Conservation (phyloP, 2,329 filamentous ascomycete genomes). For the Acarospora socialis region DNA sequence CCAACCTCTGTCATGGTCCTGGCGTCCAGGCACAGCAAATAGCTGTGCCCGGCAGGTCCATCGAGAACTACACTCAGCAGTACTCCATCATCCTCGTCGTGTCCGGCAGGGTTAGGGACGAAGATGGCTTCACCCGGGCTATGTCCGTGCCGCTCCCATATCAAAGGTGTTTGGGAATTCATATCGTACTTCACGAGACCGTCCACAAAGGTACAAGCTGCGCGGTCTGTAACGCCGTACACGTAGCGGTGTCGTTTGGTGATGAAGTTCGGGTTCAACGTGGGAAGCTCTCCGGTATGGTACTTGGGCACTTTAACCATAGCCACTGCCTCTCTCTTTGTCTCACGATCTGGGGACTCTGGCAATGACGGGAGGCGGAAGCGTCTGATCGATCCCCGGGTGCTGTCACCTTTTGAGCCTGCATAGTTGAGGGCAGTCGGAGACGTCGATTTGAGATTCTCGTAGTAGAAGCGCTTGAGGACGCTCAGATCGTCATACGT, state of each 20-base stretch:
- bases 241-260: slow-evolving; percentile 35
- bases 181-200: slow-evolving; percentile 40
- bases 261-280: slow-evolving; percentile 32
- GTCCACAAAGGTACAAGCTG: slow-evolving; percentile 36
- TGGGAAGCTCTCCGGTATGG: slow-evolving; percentile 33
- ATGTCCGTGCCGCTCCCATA: slow-evolving; percentile 36
- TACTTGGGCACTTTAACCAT: no score
- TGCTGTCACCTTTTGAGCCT: slow-evolving; percentile 22
- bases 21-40: slow-evolving; percentile 38
- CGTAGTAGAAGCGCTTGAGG: slow-evolving; percentile 54
- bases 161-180: slow-evolving; percentile 23
- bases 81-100: slow-evolving; percentile 38
- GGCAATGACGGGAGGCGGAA: slow-evolving; percentile 24
- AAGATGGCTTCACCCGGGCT: slow-evolving; percentile 42
- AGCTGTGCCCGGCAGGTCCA: slow-evolving; percentile 35
- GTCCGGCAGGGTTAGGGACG: slow-evolving; percentile 26
- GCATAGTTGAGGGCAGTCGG: slow-evolving; percentile 32
- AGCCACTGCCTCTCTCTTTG: no score
- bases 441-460: slow-evolving; percentile 46
- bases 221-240: slow-evolving; percentile 33
- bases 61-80: slow-evolving; percentile 40
- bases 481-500: slow-evolving; percentile 52
- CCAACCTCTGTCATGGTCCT: slow-evolving; percentile 35
- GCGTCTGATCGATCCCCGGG: slow-evolving; percentile 19
- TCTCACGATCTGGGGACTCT: no score